These are phyloP conservation scores for Mycena belliarum DNA, from an alignment of 768 basidiomycete species.

Conservation along the genomic window DNA sequence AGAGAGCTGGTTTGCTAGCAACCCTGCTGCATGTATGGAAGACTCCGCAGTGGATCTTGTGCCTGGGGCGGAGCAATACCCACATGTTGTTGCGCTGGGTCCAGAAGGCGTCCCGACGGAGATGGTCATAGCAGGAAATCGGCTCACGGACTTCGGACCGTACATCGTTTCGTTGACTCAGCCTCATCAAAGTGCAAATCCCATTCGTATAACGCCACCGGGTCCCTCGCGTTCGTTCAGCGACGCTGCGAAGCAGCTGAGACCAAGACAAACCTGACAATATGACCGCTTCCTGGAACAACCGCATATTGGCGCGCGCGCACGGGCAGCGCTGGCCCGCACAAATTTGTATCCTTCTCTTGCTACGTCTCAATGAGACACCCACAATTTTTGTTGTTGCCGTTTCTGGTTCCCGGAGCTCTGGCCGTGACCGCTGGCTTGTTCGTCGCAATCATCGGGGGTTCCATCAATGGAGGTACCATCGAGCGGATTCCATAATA, in stretches of 20 bases:
- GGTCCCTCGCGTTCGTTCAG: too few relatives aligned
- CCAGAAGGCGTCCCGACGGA: slow-evolving; percentile 42
- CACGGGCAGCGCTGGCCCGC: too few relatives aligned
- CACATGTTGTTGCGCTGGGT: slow-evolving; percentile 50
- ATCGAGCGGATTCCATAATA: not conserved
- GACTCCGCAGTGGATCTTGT: slow-evolving; percentile 41
- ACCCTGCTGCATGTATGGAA: slow-evolving; percentile 48
- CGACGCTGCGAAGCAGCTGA: too few relatives aligned
- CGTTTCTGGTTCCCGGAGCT: slow-evolving; percentile 31
- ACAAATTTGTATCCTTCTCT: too few relatives aligned
- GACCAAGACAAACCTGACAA: too few relatives aligned
- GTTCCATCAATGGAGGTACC: slow-evolving; percentile 63
- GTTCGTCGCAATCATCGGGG: slow-evolving; percentile 76
- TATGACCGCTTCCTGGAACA: too few relatives aligned
- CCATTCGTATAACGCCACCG: too few relatives aligned
- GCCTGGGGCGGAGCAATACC: slow-evolving; percentile 66
- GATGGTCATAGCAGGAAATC: not conserved
- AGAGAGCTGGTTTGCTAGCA: slow-evolving; percentile 52
- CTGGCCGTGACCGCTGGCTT: slow-evolving; percentile 39
- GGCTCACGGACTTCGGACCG: not conserved
- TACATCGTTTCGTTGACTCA: too few relatives aligned
- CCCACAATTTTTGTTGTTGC: slow-evolving; percentile 14
- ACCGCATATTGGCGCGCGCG: too few relatives aligned
- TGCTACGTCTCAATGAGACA: slow-evolving; percentile 24
- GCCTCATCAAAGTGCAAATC: too few relatives aligned